Percentiles rank a stretch among this genome's conserved stretches.
These are phyloP conservation scores for Amoebophrya sp. DNA, from an alignment of 169 alveolate species.

Conservation along the genomic window DNA sequence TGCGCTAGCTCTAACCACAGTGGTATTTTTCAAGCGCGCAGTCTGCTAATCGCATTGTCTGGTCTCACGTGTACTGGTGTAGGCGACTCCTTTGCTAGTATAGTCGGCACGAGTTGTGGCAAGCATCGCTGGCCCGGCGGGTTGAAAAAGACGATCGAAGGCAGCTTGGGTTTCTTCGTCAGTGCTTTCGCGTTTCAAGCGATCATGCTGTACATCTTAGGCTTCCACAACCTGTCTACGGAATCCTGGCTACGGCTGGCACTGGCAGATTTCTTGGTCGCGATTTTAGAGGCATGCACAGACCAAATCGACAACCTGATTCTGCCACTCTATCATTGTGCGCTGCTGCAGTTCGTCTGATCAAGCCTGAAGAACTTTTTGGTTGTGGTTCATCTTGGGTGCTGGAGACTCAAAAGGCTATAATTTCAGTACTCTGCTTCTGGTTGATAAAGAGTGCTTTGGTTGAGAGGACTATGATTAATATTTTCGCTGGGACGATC, in stretches of 20 bases:
- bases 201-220: neutral
- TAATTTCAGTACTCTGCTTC: too few relatives aligned
- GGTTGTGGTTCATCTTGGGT: too few relatives aligned
- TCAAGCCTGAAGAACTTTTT: too few relatives aligned
- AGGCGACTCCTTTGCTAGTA: neutral
- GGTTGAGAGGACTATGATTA: too few relatives aligned
- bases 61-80: neutral
- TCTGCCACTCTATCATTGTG: neutral
- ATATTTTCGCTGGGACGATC: too few relatives aligned
- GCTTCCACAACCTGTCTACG: neutral
- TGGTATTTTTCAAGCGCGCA: neutral
- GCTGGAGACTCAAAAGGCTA: too few relatives aligned
- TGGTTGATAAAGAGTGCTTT: too few relatives aligned
- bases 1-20: too few relatives aligned
- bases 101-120: neutral
- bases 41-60: neutral
- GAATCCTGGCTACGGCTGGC: neutral
- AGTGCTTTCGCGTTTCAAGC: neutral
- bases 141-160: neutral
- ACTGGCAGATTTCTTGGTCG: neutral
- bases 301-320: constrained; percentile 21
- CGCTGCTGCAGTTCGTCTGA: constrained; percentile 2
- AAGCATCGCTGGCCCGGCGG: neutral
- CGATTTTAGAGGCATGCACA: neutral
- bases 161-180: neutral